phyloP scores from a whole-genome alignment of 2,329 filamentous ascomycete species.

The Helminthosporium solani region DNA sequence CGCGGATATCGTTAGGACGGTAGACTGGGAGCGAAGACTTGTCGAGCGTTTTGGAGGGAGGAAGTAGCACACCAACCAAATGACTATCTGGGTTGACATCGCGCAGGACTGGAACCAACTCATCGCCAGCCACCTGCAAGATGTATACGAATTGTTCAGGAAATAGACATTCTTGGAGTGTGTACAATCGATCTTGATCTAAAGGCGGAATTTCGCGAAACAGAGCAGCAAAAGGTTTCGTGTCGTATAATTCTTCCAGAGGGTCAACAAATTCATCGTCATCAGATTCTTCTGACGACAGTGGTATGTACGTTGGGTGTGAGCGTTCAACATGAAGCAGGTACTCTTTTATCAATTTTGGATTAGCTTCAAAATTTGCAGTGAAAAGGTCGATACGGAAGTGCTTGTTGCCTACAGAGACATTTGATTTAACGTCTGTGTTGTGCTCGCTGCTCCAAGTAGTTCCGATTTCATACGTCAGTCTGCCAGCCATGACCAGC shows the following conservation, averaged over 20 bases:
- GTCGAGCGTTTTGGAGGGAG: conserved; percentile 12
- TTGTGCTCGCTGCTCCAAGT: conserved; percentile 14
- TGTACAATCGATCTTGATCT: conserved; percentile 14
- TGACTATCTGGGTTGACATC: conserved; percentile 5
- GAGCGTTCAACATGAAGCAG: conserved; percentile 17
- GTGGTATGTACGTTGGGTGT: conserved; percentile 15
- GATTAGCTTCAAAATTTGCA: conserved; percentile 16
- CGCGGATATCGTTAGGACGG: conserved; percentile 8
- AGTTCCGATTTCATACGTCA: conserved; percentile 13
- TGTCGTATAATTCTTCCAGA: conserved; percentile 8
- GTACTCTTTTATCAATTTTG: conserved; percentile 15
- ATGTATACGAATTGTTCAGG: conserved; percentile 14
- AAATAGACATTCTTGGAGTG: conserved; percentile 14
- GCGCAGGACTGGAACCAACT: conserved; percentile 12
- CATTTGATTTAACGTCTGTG: conserved; percentile 17
- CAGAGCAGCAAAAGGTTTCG: conserved; percentile 12
- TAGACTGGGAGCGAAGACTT: conserved; percentile 12
- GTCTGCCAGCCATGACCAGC: conserved; percentile 37
- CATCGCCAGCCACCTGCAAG: conserved; percentile 12
- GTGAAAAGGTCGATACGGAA: conserved; percentile 15
- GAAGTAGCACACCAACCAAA: conserved; percentile 12
- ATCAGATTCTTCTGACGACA: conserved; percentile 9
- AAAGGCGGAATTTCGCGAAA: conserved; percentile 14
- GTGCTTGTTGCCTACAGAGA: conserved; percentile 15
- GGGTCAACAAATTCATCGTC: conserved; percentile 16